phyloP scores from a whole-genome alignment of 768 basidiomycete species.

The Kwoniella sp. region DNA sequence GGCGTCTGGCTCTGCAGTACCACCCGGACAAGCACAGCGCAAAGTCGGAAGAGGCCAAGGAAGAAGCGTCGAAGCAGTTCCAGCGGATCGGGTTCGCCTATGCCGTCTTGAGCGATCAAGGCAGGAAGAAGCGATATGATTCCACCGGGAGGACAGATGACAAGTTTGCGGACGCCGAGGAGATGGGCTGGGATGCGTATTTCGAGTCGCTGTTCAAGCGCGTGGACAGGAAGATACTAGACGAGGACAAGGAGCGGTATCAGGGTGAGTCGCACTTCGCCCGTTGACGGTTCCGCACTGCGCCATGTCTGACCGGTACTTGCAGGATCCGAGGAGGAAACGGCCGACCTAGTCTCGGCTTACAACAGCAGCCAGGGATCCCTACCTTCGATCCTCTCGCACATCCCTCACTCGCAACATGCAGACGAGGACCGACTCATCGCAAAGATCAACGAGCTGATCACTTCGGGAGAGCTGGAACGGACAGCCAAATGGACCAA shows the following conservation, averaged over 20 bases:
- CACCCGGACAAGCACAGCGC: constrained; percentile 87
- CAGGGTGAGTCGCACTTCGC: constrained; percentile 63
- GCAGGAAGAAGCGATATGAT: constrained; percentile 69
- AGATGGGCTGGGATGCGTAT: constrained; percentile 91
- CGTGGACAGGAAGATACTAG: constrained; percentile 77
- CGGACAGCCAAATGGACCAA: constrained; percentile 60
- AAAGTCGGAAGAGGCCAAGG: constrained; percentile 59
- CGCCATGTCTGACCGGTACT: no score
- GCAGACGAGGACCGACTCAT: constrained; percentile 85
- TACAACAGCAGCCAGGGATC: constrained; percentile 70
- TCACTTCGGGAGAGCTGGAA: constrained; percentile 60
- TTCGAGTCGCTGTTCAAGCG: constrained; percentile 84
- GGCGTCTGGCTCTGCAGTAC: constrained; percentile 69
- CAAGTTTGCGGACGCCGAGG: constrained; percentile 61
- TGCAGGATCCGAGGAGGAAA: constrained; percentile 78
- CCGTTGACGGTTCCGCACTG: no score
- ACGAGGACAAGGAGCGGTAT: constrained; percentile 90
- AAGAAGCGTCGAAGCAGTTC: constrained; percentile 70
- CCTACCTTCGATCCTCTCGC: constrained; percentile 73
- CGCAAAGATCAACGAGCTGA: constrained; percentile 62
- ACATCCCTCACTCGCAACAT: constrained; percentile 77
- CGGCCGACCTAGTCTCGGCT: constrained; percentile 68
- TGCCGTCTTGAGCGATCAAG: constrained; percentile 75
- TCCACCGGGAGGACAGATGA: constrained; percentile 80
- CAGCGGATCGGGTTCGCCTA: constrained; percentile 88